Base-by-base conservation (phyloP, 352 stramenopile species). In the Blastocystis sp. region DNA sequence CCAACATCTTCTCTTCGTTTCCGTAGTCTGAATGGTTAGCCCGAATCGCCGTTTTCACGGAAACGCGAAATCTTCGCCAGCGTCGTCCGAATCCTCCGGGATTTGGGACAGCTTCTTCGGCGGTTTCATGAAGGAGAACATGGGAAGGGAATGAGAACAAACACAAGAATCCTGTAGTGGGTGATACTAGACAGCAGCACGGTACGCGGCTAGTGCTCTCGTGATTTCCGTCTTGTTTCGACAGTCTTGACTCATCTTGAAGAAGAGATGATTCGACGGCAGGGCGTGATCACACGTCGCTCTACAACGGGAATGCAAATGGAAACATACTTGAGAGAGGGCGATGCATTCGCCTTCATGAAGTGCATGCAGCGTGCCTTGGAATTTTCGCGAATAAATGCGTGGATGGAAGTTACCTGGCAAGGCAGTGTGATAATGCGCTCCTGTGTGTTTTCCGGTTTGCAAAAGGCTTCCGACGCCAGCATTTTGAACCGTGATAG, bases 101-200 rank as follows among this genome's bases (percentile, higher is more conserved):
- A 77, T 77, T 77, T 59, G 34, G 11, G 24, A 38, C 40, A 77
- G 40, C 52, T 40, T 28, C 9, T n/a, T 59, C 45, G 68, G 68
- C 19, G 68, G 68, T 0, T 14, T n/a, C 52, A 59, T 28, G 57
- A 77, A 77, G 68, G 43, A 59, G 42, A 28, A 28, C 68, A 77
- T 77, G 2, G 34, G 34, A 2, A 17, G 6, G 48, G 28, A 34
- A 34, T 34, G 28, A 7, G 14, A 57, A 57, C 48, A 57, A 57
- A 57, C 14, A 7, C 6, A 57, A 57, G 48, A 57, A 57, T 57
- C 6, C 48, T 57, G 48, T 7, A 57, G 48, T 57, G 48, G 48
- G 48, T 7, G 48, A 7, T 57, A 14, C 0, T 57, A 57, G 6
- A 14, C 48, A 57, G 48, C 14, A 14, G 48, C 6, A 57, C 48